These are phyloP conservation scores for Calonectria multiphialidica DNA, from an alignment of 2,329 filamentous ascomycete genomes.

Conservation along the genomic window DNA sequence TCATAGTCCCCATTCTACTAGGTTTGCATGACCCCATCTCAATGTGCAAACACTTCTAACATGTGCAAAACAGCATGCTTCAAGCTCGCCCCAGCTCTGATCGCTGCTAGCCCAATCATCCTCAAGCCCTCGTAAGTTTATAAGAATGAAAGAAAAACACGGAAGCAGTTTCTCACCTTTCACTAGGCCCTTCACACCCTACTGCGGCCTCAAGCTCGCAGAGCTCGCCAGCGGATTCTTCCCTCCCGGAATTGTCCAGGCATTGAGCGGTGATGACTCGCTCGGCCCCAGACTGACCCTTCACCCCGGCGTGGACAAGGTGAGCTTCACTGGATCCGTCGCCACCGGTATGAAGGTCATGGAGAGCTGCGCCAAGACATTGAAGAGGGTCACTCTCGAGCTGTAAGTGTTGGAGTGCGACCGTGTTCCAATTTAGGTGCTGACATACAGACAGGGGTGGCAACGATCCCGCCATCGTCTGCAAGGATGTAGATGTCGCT, in stretches of 20 bases:
- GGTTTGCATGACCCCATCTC: background rate
- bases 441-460: constrained; percentile 19
- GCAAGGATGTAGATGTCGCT: constrained; percentile 63
- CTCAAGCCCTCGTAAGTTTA: constrained; percentile 60
- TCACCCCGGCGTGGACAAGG: constrained; percentile 71
- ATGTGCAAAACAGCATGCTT: constrained; percentile 65
- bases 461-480: constrained; percentile 34
- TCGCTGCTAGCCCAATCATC: constrained; percentile 67
- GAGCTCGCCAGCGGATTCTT: constrained; percentile 68
- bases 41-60: background rate
- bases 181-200: constrained; percentile 62
- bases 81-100: constrained; percentile 67
- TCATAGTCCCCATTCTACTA: constrained; percentile 3
- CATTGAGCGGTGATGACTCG: constrained; percentile 68
- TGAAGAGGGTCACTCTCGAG: constrained; percentile 73
- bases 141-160: background rate
- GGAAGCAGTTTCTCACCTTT: background rate
- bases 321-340: constrained; percentile 72
- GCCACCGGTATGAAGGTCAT: constrained; percentile 71
- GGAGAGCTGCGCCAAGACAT: constrained; percentile 62
- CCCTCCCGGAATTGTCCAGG: constrained; percentile 71
- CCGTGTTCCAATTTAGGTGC: background rate
- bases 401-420: constrained; percentile 43
- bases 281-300: constrained; percentile 69
- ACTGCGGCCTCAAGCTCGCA: constrained; percentile 67